Conservation (phyloP, 2,329 filamentous ascomycete species). For the Alternaria burnsii region DNA sequence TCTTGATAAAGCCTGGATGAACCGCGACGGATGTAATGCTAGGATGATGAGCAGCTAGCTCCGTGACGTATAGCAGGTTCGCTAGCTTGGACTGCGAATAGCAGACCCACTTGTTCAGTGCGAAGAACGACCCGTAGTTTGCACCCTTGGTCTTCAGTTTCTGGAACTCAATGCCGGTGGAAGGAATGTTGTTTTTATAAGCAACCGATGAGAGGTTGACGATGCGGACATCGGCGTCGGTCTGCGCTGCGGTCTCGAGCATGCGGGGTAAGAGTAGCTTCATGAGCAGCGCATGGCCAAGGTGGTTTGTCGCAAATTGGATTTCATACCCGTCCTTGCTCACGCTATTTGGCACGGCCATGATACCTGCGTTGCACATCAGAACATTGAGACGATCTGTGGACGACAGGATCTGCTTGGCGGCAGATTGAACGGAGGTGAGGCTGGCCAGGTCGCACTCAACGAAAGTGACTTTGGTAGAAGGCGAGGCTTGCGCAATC, state of each 20-base stretch:
- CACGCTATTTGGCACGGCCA: constrained; percentile 44
- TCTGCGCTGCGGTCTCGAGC: constrained; percentile 50
- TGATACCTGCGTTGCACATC: constrained; percentile 58
- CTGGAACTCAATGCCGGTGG: constrained; percentile 46
- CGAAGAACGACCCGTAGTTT: constrained; percentile 42
- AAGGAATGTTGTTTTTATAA: constrained; percentile 27
- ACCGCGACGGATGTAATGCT: constrained; percentile 54
- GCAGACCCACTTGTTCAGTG: constrained; percentile 44
- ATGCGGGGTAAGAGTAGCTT: constrained; percentile 56
- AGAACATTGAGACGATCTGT: constrained; percentile 55
- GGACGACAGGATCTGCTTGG: constrained; percentile 35
- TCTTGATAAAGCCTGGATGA: constrained; percentile 60
- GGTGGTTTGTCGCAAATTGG: constrained; percentile 61
- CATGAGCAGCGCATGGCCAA: constrained; percentile 59
- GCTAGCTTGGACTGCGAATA: constrained; percentile 62
- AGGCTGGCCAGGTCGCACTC: constrained; percentile 12
- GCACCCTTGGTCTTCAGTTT: constrained; percentile 2
- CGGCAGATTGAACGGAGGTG: constrained; percentile 10
- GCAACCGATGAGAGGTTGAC: constrained; percentile 51
- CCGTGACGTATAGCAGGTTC: constrained; percentile 57
- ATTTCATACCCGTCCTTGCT: constrained; percentile 60
- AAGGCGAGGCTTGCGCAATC: constrained; percentile 53
- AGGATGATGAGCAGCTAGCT: constrained; percentile 56
- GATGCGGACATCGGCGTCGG: constrained; percentile 56
- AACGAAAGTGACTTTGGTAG: constrained; percentile 32